Conservation (phyloP, 345 rosid species). For the Citrus sinensis region DNA sequence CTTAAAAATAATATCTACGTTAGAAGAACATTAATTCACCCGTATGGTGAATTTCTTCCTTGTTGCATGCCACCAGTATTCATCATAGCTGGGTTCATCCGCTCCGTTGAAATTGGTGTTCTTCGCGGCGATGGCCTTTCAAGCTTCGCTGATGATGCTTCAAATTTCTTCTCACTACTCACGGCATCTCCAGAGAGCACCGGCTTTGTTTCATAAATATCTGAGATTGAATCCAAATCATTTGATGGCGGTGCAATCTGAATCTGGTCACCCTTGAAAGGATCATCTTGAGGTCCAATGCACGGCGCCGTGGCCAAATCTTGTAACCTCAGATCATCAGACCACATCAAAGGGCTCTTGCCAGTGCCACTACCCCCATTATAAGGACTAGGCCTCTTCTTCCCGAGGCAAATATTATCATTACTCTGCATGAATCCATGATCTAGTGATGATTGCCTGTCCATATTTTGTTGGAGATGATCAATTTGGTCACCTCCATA, state of each 20-base stretch:
- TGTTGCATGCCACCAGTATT: constrained; percentile 42
- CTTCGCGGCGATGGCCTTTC: constrained; percentile 75
- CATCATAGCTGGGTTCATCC: constrained; percentile 51
- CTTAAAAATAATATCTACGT: neutral
- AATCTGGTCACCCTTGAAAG: constrained; percentile 38
- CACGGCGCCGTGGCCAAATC: constrained; percentile 37
- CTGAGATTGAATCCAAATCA: constrained; percentile 63
- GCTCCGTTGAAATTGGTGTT: constrained; percentile 41
- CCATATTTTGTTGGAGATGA: constrained; percentile 51
- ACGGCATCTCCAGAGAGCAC: constrained; percentile 51
- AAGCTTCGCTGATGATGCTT: constrained; percentile 36
- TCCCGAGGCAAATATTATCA: constrained; percentile 52
- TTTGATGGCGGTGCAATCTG: constrained; percentile 49
- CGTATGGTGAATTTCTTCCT: constrained; percentile 62
- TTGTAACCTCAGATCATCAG: constrained; percentile 69
- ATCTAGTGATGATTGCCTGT: constrained; percentile 46
- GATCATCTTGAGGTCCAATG: constrained; percentile 40
- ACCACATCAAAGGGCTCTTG: constrained; percentile 75
- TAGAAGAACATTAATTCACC: constrained; percentile 25
- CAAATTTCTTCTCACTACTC: constrained; percentile 41
- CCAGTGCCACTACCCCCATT: constrained; percentile 55
- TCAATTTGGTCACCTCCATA: constrained; percentile 61
- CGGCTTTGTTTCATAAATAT: constrained; percentile 71
- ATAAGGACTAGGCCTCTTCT: constrained; percentile 62
- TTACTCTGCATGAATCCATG: constrained; percentile 40